Percentiles rank a stretch among this genome's conserved stretches.
Conservation (phyloP, 225 moss, liverwort and hornwort species). For the Polytrichum commune region DNA sequence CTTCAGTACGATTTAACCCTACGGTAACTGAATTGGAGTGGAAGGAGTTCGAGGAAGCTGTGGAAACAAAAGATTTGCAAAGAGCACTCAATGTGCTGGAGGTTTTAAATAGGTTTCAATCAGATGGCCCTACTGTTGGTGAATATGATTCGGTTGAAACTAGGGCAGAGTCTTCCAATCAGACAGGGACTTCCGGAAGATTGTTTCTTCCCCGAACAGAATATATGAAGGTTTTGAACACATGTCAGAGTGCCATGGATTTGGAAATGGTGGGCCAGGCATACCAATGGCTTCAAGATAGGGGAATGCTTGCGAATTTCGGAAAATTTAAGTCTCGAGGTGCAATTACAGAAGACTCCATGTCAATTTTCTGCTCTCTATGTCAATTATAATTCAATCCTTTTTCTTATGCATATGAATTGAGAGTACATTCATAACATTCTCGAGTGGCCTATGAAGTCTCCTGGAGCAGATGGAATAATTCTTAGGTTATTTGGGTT, state of each 20-base stretch:
- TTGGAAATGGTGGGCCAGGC: constrained; percentile 69
- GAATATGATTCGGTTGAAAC: constrained; percentile 8
- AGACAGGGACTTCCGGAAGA: constrained; percentile 12
- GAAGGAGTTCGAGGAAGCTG: constrained; percentile 73
- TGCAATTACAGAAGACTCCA: constrained; percentile 16
- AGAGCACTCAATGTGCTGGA: constrained; percentile 58
- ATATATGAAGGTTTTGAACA: constrained; percentile 64
- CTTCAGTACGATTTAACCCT: constrained; percentile 3
- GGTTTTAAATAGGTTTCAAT: constrained; percentile 56
- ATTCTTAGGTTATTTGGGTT: too few species aligned
- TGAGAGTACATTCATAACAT: not conserved
- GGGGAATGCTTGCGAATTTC: constrained; percentile 64
- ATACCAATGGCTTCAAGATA: constrained; percentile 68
- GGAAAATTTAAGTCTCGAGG: constrained; percentile 75
- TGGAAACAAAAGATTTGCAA: constrained; percentile 51
- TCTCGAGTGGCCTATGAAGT: too few species aligned
- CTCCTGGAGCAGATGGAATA: too few species aligned
- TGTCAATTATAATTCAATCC: not conserved
- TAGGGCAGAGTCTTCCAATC: constrained; percentile 25
- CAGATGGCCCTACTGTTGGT: constrained; percentile 19
- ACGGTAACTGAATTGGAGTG: constrained; percentile 33
- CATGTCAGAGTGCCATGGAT: constrained; percentile 59
- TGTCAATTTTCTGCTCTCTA: constrained; percentile 5
- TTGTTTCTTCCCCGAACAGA: constrained; percentile 30
- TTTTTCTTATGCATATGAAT: constrained; percentile 5